A percentile compares a stretch with the other conserved stretches of the same genome.
Evolutionary conservation across 2,329 filamentous ascomycete species (phyloP).

Genomic region (Hypoxylon sp.): DNA sequence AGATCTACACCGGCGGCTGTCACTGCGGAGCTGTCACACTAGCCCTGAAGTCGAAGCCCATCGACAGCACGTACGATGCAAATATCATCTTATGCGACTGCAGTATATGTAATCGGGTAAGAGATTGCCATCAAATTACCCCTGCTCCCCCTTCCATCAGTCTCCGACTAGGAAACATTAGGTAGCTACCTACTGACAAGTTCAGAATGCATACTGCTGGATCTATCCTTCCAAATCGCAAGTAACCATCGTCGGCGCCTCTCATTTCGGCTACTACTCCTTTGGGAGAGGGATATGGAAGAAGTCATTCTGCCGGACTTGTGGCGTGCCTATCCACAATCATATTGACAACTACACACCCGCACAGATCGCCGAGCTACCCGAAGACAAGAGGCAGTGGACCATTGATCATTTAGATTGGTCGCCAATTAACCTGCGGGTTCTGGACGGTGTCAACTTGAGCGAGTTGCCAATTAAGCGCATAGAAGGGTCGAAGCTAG

Average conservation of each 20-base stretch:
- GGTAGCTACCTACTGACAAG: neutral
- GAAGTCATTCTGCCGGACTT: constrained; percentile 64
- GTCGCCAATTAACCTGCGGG: constrained; percentile 59
- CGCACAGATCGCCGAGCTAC: constrained; percentile 55
- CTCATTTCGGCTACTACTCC: constrained; percentile 57
- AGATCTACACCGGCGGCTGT: constrained; percentile 63
- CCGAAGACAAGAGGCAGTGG: constrained; percentile 44
- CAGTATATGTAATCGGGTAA: constrained; percentile 62
- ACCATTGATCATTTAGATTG: constrained; percentile 28
- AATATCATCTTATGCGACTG: constrained; percentile 62
- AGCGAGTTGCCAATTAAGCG: constrained; percentile 46
- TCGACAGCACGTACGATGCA: constrained; percentile 57
- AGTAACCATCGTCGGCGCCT: constrained; percentile 56
- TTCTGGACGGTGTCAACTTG: constrained; percentile 58
- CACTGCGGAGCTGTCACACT: constrained; percentile 64
- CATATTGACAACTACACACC: constrained; percentile 49
- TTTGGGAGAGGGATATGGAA: constrained; percentile 53
- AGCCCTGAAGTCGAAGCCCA: constrained; percentile 57
- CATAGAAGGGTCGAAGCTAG: constrained; percentile 49
- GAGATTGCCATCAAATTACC: constrained; percentile 21
- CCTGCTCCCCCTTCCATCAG: neutral
- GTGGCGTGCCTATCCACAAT: constrained; percentile 61
- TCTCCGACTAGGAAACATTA: neutral
- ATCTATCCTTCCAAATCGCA: constrained; percentile 59
- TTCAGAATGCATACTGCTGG: constrained; percentile 61